Evolutionary conservation across 768 basidiomycete genomes (phyloP), one percentile per base, ranked within the genome.

Genomic region (Termitomyces sp.): DNA sequence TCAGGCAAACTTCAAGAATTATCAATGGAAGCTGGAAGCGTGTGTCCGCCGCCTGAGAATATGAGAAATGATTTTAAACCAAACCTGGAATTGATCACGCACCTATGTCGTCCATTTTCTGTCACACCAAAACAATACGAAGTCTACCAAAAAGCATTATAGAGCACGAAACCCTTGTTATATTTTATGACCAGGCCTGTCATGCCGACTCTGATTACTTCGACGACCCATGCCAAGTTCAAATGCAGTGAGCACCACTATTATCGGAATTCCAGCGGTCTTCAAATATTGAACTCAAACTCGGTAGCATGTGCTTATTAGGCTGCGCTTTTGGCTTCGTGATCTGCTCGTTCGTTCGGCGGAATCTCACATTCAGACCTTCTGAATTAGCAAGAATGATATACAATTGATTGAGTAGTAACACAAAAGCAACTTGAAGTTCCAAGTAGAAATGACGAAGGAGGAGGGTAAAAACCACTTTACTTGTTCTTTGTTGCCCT

Each of bases 401-500:
- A 21, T 14, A 32, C 32, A 32, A 16, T 25, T 30, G 45, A 27
- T n/a, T 5, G n/a, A 11, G 3, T 47, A 47, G 45, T 30, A 25
- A 44, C 16, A 28, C 30, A 32, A 30, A 44, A 27, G 9, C 16
- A 27, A n/a, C n/a, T n/a, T n/a, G n/a, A n/a, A 9, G 27, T 45
- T 27, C 30, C n/a, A 47, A 32, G n/a, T 12, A 32, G n/a, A 21
- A 14, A 30, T 46, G 19, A 19, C 3, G 45, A 46, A 46, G 45
- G 9, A 30, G n/a, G 3, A 12, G 8, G 25, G 37, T 39, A 14
- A 17, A n/a, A 27, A 10, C 40, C 40, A 43, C 16, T 7, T 57
- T 52, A 60, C 59, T 61, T 60, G 59, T 67, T 63, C 48, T 65
- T 65, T 0, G 64, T 63, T 30, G 63, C 57, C 53, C 63, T 64